These are phyloP conservation scores for Xylaria multiplex DNA, from an alignment of 2,329 filamentous ascomycete species.

Conservation along the genomic window DNA sequence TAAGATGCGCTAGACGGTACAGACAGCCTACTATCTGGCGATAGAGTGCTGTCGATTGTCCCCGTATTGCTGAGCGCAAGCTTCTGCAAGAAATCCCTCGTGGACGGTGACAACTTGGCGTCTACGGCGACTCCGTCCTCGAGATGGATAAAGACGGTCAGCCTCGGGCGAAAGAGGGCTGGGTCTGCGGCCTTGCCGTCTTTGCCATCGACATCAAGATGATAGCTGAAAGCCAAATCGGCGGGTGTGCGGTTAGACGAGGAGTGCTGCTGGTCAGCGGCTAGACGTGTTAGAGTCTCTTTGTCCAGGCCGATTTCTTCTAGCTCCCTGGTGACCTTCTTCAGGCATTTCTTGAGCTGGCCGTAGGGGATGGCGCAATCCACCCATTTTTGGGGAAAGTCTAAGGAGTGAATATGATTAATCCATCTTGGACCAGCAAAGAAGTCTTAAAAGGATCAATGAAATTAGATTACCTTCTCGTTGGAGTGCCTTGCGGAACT, in stretches of 20 bases:
- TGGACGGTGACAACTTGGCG: slow-evolving; percentile 72
- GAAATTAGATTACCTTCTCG: slow-evolving; percentile 61
- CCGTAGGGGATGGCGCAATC: slow-evolving; percentile 83
- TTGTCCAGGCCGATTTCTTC: slow-evolving; percentile 75
- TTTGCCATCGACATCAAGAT: slow-evolving; percentile 59
- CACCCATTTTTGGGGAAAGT: slow-evolving; percentile 78
- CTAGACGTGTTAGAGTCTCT: slow-evolving; percentile 73
- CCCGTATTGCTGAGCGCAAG: slow-evolving; percentile 57
- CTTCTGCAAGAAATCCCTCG: slow-evolving; percentile 70
- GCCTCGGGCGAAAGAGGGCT: slow-evolving; percentile 69
- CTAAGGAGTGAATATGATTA: slow-evolving; percentile 49
- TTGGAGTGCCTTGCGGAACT: slow-evolving; percentile 75
- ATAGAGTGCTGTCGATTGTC: not conserved
- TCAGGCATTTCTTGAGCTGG: slow-evolving; percentile 88
- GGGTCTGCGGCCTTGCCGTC: slow-evolving; percentile 58
- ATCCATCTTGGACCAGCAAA: slow-evolving; percentile 2
- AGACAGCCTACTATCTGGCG: not conserved
- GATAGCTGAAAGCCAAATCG: slow-evolving; percentile 59
- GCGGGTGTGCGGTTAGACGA: slow-evolving; percentile 52
- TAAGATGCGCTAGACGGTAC: not conserved
- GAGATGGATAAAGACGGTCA: slow-evolving; percentile 75
- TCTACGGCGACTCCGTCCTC: slow-evolving; percentile 74
- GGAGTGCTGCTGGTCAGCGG: slow-evolving; percentile 61
- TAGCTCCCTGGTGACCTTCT: slow-evolving; percentile 79
- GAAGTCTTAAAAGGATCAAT: not conserved